Evolutionary conservation across 2,329 filamentous ascomycete species (phyloP), one percentile per base, ranked within the genome.

Genomic region (Fusarium graminum): DNA sequence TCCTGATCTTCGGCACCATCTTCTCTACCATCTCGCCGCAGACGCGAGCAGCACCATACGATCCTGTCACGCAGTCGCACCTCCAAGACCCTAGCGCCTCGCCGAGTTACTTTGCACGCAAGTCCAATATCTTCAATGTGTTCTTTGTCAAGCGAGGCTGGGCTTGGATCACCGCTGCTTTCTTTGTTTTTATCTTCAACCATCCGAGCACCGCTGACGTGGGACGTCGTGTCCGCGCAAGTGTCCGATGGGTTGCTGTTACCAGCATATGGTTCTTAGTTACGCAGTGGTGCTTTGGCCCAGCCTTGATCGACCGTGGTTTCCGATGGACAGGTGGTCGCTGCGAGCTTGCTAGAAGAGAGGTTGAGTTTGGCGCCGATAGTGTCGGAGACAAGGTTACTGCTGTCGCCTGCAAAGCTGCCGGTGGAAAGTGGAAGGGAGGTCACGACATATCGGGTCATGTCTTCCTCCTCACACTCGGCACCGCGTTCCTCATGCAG

Each of bases 271-370:
- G 95, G 95, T 83, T 93, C 40, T 80, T 93, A 38, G 89, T 95
- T 17, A 99, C 95, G 67, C 95, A 98, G 81, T 98, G 95, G 95
- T 98, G 89, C 78, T 97, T 99, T 73, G 95, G 95, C 0, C 89
- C 95, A 3, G 85, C 93, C 19, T 82, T 99, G 46, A 94, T 98
- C 72, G 95, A 99, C 77, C 90, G 94, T 56, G 88, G 91, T 5
- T 99, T 98, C 77, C 83, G 88, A n/a, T 86, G 92, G 77, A 97
- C 93, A 0, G 95, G 95, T 4, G 95, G 95, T 2, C 86, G 86
- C 73, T 99, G 95, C 76, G 88, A 92, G 74, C 72, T 87, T 14
- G 81, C 87, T 4, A 75, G 80, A 52, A 79, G 80, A 50, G 81
- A 83, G 42, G 78, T 83, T 1, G 75, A 79, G 12, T 78, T 80